Evolutionary conservation across 164 flowering plant species (phyloP), one percentile per base, ranked within the genome.

Genomic region (Dillenia suffruticosa): DNA sequence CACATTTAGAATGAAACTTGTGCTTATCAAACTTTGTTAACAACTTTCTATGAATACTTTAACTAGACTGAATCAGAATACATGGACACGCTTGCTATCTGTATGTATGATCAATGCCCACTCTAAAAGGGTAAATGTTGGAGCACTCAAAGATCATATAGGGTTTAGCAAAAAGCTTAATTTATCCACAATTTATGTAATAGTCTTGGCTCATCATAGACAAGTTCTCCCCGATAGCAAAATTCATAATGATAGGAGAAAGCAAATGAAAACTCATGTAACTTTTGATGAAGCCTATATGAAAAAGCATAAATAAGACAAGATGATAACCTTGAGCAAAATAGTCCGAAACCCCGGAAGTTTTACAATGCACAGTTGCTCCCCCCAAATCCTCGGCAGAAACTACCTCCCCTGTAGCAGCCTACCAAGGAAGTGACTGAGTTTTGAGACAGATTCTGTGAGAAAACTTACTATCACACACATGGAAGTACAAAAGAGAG

Each of bases 341-440:
- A 76, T 94, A 81, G 74, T 91, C 97, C 26, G 99, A 85, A 70
- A 94, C 99, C 26, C 99, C 97, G 10, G 99, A 94, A 75, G 84
- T 81, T 75, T 81, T 91, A 70, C 99, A 94, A 74, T 94, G 99
- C 64, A 89, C 75, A 43, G 77, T 50, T 40, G 99, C 99, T 66
- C 99, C 99, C 9, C 97, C 99, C 68, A 91, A 72, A 75, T 91
- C 96, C 74, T 94, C 96, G 11, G 96, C 97, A 53, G 96, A 88
- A 32, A 91, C 90, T 79, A 89, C 97, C 70, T 91, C 99, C 51
- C 99, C 97, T 12, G 96, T 94, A 67, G 99, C 96, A 86, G 97
- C 99, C 99, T 94, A 77, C 59, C 61, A 78, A 71, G 69, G 67
- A 26, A 26, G 40, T 26, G 40, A 26, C 40, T 26, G 40, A 26